Conservation (phyloP, 2,329 filamentous ascomycete genomes). For the Aspergillus udagawae region DNA sequence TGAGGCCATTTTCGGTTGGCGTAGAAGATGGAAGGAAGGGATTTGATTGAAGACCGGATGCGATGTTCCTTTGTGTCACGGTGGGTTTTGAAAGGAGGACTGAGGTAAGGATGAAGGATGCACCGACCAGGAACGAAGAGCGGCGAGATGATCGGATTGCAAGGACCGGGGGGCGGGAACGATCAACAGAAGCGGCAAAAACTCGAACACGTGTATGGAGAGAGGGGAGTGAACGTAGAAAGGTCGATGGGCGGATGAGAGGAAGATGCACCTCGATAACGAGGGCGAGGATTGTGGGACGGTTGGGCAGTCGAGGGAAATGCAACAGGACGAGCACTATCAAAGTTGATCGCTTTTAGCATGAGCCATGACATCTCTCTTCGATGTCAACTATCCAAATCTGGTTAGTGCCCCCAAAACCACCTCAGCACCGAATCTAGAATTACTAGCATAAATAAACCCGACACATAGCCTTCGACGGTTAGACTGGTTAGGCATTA, state of each 20-base stretch:
- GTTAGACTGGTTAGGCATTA: too few species aligned
- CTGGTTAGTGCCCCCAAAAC: conserved; percentile 19
- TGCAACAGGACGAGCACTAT: conserved; percentile 6
- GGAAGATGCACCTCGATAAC: conserved; percentile 13
- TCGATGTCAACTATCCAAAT: conserved; percentile 24
- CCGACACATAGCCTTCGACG: too few species aligned
- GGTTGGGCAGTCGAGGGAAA: conserved; percentile 1
- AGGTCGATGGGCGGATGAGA: conserved; percentile 2
- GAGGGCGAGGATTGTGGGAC: conserved; percentile 20
- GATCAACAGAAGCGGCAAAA: conserved; percentile 8
- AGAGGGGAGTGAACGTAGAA: conserved; percentile 1
- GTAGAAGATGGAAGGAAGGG: neutral
- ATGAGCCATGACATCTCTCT: conserved; percentile 22
- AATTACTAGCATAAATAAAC: conserved; percentile 4
- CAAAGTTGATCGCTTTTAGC: conserved; percentile 9
- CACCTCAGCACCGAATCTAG: conserved; percentile 24
- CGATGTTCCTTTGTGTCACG: neutral
- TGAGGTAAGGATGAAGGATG: conserved; percentile 13
- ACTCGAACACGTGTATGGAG: conserved; percentile 3
- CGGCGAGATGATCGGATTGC: conserved; percentile 20
- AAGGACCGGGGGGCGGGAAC: conserved; percentile 15
- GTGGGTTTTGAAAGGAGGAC: conserved; percentile 2
- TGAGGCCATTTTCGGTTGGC: conserved; percentile 37
- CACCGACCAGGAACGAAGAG: conserved; percentile 14
- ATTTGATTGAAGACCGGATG: neutral